Conservation (phyloP, 305 asterid genomes). For the Fraxinus velutina region DNA sequence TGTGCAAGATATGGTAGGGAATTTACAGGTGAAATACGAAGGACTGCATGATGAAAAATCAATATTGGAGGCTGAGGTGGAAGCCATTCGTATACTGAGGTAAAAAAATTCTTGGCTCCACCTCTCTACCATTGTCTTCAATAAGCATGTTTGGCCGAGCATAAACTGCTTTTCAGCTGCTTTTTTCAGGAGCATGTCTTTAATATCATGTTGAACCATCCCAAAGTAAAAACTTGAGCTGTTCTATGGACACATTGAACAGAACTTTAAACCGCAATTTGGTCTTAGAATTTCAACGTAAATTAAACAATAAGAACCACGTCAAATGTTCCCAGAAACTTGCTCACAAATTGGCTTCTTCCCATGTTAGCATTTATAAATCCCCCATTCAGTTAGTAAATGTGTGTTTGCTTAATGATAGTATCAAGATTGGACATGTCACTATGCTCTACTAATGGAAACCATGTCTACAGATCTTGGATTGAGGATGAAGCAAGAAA, state of each 20-base stretch:
- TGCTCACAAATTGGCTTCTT: not conserved
- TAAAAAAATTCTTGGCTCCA: constrained; percentile 19
- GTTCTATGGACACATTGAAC: not conserved
- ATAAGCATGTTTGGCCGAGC: not conserved
- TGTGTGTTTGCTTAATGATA: not conserved
- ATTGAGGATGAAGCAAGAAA: constrained; percentile 83
- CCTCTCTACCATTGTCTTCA: not conserved
- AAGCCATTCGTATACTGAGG: constrained; percentile 82
- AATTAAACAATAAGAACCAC: not conserved
- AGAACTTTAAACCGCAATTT: not conserved
- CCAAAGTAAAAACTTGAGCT: not conserved
- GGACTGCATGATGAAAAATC: constrained; percentile 59
- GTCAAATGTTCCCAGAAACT: not conserved
- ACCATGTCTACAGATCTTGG: constrained; percentile 63
- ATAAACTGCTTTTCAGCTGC: not conserved
- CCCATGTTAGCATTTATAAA: not conserved
- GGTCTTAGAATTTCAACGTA: not conserved
- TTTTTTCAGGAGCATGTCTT: not conserved
- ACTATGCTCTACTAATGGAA: not conserved
- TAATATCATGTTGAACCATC: not conserved
- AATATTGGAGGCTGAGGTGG: constrained; percentile 74
- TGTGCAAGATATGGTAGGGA: constrained; percentile 29
- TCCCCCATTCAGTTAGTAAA: not conserved
- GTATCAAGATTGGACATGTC: not conserved
- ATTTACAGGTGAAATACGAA: constrained; percentile 48